Evolutionary conservation across 2,329 filamentous ascomycete species (phyloP).

Genomic region (Aureobasidium lini): DNA sequence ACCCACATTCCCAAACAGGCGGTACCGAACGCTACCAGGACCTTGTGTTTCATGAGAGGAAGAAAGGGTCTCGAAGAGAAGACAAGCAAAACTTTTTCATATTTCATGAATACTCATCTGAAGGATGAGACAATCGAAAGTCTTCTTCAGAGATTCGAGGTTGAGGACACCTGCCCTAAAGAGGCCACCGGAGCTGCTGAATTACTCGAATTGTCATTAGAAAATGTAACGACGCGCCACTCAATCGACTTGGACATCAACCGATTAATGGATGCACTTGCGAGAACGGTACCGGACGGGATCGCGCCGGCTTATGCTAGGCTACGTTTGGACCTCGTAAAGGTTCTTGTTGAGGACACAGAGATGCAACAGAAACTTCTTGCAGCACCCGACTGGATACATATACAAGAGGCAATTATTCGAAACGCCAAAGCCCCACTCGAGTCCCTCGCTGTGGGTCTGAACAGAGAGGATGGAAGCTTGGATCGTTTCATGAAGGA

Average conservation of each 20-base stretch:
- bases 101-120: conserved; percentile 15
- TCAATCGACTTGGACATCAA: conserved; percentile 3
- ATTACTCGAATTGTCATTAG: neutral
- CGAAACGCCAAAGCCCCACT: conserved; percentile 8
- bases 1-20: conserved; percentile 2
- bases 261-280: conserved; percentile 6
- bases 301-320: neutral
- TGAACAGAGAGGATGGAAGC: neutral
- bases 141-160: conserved; percentile 8
- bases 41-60: neutral
- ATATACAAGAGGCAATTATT: conserved; percentile 8
- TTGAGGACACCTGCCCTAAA: neutral
- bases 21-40: neutral
- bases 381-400: conserved; percentile 7
- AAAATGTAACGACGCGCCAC: neutral
- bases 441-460: neutral
- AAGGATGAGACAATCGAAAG: conserved; percentile 14
- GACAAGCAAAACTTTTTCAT: conserved; percentile 15
- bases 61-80: conserved; percentile 10
- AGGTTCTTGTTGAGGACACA: neutral
- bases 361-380: conserved; percentile 7
- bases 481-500: conserved; percentile 7
- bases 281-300: neutral
- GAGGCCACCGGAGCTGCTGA: conserved; percentile 1
- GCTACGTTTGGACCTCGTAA: neutral